phyloP scores from a whole-genome alignment of 208 protist genomes.

The Trypanosoma rangeli region DNA sequence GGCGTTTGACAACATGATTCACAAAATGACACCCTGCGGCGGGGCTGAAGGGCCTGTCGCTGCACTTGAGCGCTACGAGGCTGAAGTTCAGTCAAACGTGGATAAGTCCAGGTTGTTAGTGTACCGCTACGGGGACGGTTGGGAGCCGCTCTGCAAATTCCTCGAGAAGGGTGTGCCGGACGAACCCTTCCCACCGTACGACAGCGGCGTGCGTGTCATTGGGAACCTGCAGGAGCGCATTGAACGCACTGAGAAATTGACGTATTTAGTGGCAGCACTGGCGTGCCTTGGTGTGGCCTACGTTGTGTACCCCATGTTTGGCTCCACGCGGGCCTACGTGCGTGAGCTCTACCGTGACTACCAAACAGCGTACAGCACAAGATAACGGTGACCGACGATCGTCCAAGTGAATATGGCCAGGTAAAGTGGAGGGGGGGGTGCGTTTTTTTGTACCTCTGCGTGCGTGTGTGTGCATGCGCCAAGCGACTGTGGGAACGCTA shows the following conservation, averaged over 20 bases:
- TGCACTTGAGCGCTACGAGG: constrained; percentile 59
- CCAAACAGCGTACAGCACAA: constrained; percentile 16
- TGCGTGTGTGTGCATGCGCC: no score
- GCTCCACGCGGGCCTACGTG: background rate
- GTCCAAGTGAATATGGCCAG: no score
- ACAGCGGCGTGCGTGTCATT: constrained; percentile 55
- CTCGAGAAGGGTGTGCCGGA: constrained; percentile 55
- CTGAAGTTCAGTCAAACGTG: constrained; percentile 49
- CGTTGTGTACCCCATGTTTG: constrained; percentile 17
- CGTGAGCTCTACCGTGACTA: constrained; percentile 26
- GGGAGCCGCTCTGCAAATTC: constrained; percentile 73
- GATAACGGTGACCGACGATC: background rate
- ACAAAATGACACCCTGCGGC: constrained; percentile 49
- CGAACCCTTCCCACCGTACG: constrained; percentile 63
- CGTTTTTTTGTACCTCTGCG: no score
- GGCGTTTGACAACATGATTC: constrained; percentile 59
- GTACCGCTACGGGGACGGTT: constrained; percentile 67
- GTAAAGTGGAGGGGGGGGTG: no score
- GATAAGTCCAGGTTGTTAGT: constrained; percentile 51
- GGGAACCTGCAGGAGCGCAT: constrained; percentile 64
- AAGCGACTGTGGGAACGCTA: no score
- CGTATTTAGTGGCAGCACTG: constrained; percentile 23
- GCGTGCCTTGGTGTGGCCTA: constrained; percentile 15
- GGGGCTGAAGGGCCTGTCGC: constrained; percentile 25
- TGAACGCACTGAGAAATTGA: constrained; percentile 47